These are phyloP conservation scores for Coniochaeta sp. DNA, from an alignment of 2,329 filamentous ascomycete species.

Conservation along the genomic window DNA sequence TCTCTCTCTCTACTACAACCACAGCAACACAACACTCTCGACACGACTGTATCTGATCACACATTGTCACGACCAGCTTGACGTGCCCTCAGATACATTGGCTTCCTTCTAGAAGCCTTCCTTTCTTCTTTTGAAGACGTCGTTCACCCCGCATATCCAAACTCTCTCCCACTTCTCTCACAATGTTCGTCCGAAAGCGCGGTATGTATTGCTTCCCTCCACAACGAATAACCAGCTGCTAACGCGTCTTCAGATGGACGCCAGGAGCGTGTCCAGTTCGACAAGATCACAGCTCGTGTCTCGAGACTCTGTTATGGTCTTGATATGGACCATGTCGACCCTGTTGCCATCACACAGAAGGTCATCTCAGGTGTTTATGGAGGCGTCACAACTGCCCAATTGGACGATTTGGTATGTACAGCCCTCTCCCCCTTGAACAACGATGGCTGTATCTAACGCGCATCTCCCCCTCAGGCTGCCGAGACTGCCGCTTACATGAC, in stretches of 20 bases:
- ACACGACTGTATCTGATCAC: conserved; percentile 6
- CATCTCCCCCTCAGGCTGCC: conserved; percentile 61
- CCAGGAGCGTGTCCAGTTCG: conserved; percentile 99
- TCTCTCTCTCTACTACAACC: too few species aligned
- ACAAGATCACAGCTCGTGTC: conserved; percentile 99
- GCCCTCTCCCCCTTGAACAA: not conserved
- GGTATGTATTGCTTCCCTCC: conserved; percentile 34
- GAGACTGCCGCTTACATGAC: conserved; percentile 99
- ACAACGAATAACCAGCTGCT: conserved; percentile 12
- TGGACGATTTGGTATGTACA: conserved; percentile 82
- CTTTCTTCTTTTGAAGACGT: not conserved
- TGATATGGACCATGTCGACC: conserved; percentile 90
- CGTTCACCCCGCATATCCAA: conserved; percentile 2
- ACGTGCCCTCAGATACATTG: not conserved
- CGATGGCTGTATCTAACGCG: conserved; percentile 1
- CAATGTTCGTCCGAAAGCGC: conserved; percentile 59
- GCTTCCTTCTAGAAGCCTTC: not conserved
- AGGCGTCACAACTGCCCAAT: conserved; percentile 90
- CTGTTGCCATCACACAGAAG: conserved; percentile 97
- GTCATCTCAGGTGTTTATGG: conserved; percentile 99
- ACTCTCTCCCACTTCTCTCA: conserved; percentile 12
- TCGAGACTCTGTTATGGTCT: conserved; percentile 96
- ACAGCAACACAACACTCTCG: not conserved
- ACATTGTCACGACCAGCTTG: not conserved
- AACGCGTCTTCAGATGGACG: conserved; percentile 70